Conservation (phyloP, 192 early-diverging fungal species). For the Coemansia sp. region DNA sequence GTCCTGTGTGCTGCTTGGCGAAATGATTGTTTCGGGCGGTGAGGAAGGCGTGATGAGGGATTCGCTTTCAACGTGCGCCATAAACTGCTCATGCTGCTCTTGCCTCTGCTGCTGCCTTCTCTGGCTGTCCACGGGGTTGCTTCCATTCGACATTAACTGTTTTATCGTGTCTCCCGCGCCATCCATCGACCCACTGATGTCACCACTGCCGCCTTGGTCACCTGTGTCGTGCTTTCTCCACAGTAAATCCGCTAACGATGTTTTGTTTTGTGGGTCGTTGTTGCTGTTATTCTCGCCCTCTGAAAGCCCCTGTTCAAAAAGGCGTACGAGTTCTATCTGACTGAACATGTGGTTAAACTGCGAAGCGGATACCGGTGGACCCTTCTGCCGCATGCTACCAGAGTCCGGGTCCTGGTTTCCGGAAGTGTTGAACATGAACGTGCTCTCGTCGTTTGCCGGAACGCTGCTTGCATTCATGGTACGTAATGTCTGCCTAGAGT, state of each 20-base stretch:
- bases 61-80: slow-evolving; percentile 4
- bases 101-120: slow-evolving; percentile 16
- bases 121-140: slow-evolving; percentile 26
- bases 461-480: slow-evolving; percentile 8
- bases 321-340: slow-evolving; percentile 36
- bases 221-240: slow-evolving; percentile 21
- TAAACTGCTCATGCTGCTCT: slow-evolving; percentile 10
- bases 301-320: slow-evolving; percentile 29
- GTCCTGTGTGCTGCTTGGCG: slow-evolving; percentile 15
- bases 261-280: slow-evolving; percentile 8
- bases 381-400: slow-evolving; percentile 11
- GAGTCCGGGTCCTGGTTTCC: slow-evolving; percentile 6
- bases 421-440: slow-evolving; percentile 33
- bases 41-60: slow-evolving; percentile 24
- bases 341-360: slow-evolving; percentile 51
- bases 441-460: slow-evolving; percentile 17
- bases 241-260: slow-evolving; percentile 31
- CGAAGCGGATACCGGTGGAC: slow-evolving; percentile 25
- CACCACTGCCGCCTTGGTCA: neutral
- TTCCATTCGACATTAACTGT: slow-evolving; percentile 36
- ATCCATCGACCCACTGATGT: slow-evolving; percentile 22
- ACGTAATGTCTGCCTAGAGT: neutral
- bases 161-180: slow-evolving; percentile 43
- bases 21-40: slow-evolving; percentile 30
- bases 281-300: neutral